A percentile compares a stretch with the other conserved stretches of the same genome.
These are phyloP conservation scores for Ophiostoma australiae DNA, from an alignment of 2,329 filamentous ascomycete genomes.

Conservation along the genomic window DNA sequence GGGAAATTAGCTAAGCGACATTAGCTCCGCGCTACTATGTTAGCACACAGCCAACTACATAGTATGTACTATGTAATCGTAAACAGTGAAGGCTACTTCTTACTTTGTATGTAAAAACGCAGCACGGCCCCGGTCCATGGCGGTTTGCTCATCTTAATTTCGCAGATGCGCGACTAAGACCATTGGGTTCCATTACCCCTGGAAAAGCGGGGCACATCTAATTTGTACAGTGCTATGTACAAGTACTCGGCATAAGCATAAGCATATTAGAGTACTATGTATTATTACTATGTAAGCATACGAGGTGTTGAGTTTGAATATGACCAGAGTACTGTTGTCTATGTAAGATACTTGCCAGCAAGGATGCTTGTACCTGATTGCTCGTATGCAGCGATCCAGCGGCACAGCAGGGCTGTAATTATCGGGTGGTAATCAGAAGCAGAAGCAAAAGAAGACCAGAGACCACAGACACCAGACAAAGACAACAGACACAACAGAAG, in stretches of 20 bases:
- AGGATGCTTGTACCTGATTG: no score
- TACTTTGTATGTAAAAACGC: background rate
- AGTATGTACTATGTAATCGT: background rate
- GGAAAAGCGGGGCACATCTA: conserved; percentile 24
- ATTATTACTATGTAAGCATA: no score
- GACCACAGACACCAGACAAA: no score
- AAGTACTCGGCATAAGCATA: background rate
- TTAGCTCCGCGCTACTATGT: conserved; percentile 26
- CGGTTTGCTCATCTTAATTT: conserved; percentile 25
- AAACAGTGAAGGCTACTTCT: background rate
- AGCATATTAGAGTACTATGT: background rate
- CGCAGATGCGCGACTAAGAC: conserved; percentile 14
- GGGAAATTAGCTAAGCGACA: conserved; percentile 38
- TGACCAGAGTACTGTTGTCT: no score
- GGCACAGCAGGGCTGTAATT: background rate
- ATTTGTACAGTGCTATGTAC: background rate
- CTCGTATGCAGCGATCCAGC: background rate
- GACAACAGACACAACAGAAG: no score
- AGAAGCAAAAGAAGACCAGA: no score
- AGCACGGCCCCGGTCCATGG: conserved; percentile 20
- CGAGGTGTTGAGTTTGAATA: no score
- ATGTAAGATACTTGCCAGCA: no score
- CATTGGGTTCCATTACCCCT: conserved; percentile 25
- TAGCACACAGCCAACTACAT: background rate
- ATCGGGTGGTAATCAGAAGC: background rate